These are phyloP conservation scores for Corrigiola litoralis DNA, from an alignment of 179 eudicot species.

Conservation along the genomic window DNA sequence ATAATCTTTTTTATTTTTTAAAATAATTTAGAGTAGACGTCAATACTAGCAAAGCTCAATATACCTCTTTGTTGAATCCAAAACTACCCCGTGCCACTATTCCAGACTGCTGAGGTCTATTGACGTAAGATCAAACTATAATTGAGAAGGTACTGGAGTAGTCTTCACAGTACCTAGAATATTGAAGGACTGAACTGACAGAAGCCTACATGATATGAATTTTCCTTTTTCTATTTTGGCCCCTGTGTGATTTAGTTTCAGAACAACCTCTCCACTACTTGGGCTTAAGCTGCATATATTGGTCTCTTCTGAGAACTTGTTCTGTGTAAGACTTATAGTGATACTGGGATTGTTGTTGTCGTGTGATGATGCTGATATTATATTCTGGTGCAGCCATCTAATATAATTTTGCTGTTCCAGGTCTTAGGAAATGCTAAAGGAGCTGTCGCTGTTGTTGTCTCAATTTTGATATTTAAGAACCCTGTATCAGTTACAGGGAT, in stretches of 20 bases:
- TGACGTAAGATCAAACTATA: neutral
- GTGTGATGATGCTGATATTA: too few relatives aligned
- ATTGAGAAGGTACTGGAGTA: neutral
- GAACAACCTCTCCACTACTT: too few relatives aligned
- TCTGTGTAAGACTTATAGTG: neutral
- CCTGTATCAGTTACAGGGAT: constrained; percentile 59
- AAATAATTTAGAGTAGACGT: too few relatives aligned
- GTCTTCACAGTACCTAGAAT: neutral
- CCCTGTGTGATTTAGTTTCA: too few relatives aligned
- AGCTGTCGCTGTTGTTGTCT: constrained; percentile 56
- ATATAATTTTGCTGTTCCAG: constrained; percentile 20
- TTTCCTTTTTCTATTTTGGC: too few relatives aligned
- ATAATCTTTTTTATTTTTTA: too few relatives aligned
- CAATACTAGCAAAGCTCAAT: too few relatives aligned
- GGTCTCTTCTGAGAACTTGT: neutral
- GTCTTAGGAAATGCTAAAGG: constrained; percentile 63
- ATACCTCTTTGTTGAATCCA: too few relatives aligned
- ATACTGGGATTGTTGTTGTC: too few relatives aligned
- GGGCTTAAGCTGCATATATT: too few relatives aligned
- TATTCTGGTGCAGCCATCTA: constrained; percentile 4
- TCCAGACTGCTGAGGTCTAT: neutral
- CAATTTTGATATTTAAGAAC: constrained; percentile 55
- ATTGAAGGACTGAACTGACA: neutral
- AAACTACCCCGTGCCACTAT: neutral
- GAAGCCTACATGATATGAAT: neutral